Evolutionary conservation across 345 rosid species (phyloP), one percentile per base, ranked within the genome.

Genomic region (Dipteronia dyeriana): DNA sequence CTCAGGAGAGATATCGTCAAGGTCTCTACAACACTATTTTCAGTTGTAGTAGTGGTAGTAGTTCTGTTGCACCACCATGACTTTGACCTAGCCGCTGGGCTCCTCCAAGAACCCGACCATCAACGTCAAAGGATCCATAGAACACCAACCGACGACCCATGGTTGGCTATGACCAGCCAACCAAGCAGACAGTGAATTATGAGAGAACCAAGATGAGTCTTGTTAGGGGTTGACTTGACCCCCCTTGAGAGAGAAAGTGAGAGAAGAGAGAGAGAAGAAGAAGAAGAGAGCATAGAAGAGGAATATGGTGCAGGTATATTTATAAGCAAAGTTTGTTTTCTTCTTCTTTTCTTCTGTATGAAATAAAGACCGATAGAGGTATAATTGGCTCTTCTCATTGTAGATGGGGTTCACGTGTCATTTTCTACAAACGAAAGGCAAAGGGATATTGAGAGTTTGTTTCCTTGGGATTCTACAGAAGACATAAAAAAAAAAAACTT

Each of bases 1-100:
- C 94, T 90, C 94, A 87, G 89, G 91, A 90, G 94, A 86, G 89
- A 90, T 86, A 86, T 20, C 74, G 82, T 88, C 91, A 23, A 0
- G 49, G 3, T n/a, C 8, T 79, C 75, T 82, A 81, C 66, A 75
- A 4, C 76, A 39, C 3, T 9, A 39, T 20, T 12, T 45, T 68
- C 14, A 12, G 41, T 41, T 7, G 9, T 8, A 41, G 45, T 41
- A 41, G 45, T 41, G 4, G 38, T 12, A 49, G 54, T 13, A 49
- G 54, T 49, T 73, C 25, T 71, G 16, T 45, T 39, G 17, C 47
- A 8, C 47, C 19, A 61, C 11, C 19, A 34, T 16, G 19, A 23
- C 34, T 43, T 13, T 45, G 73, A 75, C 31, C 68, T 39, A 51
- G 64, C 16, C 13, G 68, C 5, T 19, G 67, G 17, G 6, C 0